phyloP scores from a whole-genome alignment of 768 basidiomycete genomes.

The Tephrocybe rancida region DNA sequence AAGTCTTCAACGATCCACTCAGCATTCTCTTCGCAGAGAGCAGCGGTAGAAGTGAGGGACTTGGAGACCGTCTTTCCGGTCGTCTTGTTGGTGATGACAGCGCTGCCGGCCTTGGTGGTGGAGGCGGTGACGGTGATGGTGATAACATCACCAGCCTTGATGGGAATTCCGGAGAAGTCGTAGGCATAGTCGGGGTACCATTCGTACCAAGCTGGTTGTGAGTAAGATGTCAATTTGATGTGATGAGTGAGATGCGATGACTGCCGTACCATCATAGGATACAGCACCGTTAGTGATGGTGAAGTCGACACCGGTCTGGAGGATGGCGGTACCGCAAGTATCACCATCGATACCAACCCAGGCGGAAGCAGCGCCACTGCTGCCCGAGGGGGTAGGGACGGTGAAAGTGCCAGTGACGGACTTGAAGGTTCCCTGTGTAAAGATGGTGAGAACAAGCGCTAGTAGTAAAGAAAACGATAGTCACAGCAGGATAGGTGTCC shows the following conservation, averaged over 20 bases:
- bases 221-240: not conserved
- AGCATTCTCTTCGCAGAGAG: constrained; percentile 35
- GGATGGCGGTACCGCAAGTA: constrained; percentile 34
- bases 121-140: constrained; percentile 31
- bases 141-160: constrained; percentile 29
- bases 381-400: constrained; percentile 30
- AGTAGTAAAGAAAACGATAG: not conserved
- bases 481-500: constrained; percentile 21
- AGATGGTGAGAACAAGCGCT: not conserved
- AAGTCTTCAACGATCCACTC: constrained; percentile 43
- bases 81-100: constrained; percentile 25
- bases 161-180: constrained; percentile 30
- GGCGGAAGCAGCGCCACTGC: constrained; percentile 30
- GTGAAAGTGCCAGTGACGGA: constrained; percentile 36
- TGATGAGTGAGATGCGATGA: not conserved
- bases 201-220: constrained; percentile 29
- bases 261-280: constrained; percentile 3
- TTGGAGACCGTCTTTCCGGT: constrained; percentile 23
- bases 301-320: constrained; percentile 27
- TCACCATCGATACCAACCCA: constrained; percentile 41
- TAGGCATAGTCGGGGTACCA: constrained; percentile 33
- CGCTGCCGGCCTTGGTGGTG: constrained; percentile 25
- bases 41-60: constrained; percentile 26
- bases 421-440: constrained; percentile 30
- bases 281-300: constrained; percentile 1